These are phyloP conservation scores for Camelina hispida DNA, from an alignment of 345 rosid genomes.

Conservation along the genomic window DNA sequence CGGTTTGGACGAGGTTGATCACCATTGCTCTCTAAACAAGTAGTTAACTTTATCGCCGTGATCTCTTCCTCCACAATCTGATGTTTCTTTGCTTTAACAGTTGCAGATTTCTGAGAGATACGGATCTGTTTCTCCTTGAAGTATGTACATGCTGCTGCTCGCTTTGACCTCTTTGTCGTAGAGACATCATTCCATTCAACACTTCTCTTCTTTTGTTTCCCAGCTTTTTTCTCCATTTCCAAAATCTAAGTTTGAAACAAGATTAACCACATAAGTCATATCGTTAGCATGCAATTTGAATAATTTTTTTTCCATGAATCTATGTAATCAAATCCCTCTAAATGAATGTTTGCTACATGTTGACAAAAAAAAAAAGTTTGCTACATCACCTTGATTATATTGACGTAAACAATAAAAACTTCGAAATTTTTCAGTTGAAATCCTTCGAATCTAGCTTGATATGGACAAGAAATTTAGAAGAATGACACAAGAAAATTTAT, in stretches of 20 bases:
- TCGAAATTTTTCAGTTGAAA: too few relatives aligned
- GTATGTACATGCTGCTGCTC: constrained; percentile 75
- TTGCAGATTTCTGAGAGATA: constrained; percentile 47
- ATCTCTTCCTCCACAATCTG: constrained; percentile 56
- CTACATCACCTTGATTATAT: background rate
- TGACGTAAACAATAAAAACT: too few relatives aligned
- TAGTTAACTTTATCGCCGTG: constrained; percentile 50
- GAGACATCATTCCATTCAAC: constrained; percentile 22
- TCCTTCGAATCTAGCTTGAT: background rate
- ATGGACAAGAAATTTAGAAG: background rate
- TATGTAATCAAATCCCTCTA: background rate
- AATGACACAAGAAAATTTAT: background rate
- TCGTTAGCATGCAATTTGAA: background rate
- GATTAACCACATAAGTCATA: background rate
- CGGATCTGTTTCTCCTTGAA: constrained; percentile 63
- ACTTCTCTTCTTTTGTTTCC: constrained; percentile 45
- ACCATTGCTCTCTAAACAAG: constrained; percentile 45
- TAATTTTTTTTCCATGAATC: background rate
- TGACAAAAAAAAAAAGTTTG: too few relatives aligned
- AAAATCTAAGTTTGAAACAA: background rate
- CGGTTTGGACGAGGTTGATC: constrained; percentile 51
- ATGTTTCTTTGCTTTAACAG: constrained; percentile 56
- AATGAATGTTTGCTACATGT: background rate
- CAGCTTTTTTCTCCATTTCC: constrained; percentile 30
- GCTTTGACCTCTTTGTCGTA: constrained; percentile 62